These are phyloP conservation scores for Uncinocarpus reesii DNA, from an alignment of 2,329 filamentous ascomycete genomes.

Conservation along the genomic window DNA sequence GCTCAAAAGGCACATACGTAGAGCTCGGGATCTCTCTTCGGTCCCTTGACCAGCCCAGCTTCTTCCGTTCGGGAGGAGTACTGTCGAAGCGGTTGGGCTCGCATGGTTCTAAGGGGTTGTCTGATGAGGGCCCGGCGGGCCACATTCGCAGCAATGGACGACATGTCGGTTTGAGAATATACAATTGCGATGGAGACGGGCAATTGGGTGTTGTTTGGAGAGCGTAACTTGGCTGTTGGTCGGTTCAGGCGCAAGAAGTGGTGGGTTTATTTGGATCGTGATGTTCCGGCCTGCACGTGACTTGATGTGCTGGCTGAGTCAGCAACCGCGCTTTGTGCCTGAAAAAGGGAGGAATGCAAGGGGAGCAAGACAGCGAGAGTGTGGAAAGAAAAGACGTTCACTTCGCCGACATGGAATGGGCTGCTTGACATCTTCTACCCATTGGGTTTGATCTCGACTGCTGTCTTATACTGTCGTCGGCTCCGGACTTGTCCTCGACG, in stretches of 20 bases:
- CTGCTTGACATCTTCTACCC: neutral
- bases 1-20: conserved; percentile 45
- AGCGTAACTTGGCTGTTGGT: neutral
- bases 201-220: conserved; percentile 1
- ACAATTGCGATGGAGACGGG: neutral
- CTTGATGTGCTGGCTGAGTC: neutral
- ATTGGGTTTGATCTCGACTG: neutral
- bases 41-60: conserved; percentile 49
- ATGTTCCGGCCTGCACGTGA: conserved; percentile 14
- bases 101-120: conserved; percentile 33
- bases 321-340: neutral
- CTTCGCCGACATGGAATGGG: neutral
- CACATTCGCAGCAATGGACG: conserved; percentile 34
- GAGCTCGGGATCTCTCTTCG: conserved; percentile 62
- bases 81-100: conserved; percentile 31
- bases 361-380: neutral
- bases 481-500: no score
- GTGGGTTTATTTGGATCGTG: conserved; percentile 17
- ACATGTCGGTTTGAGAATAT: conserved; percentile 24
- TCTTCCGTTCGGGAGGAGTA: conserved; percentile 40
- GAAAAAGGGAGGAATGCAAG: conserved; percentile 3
- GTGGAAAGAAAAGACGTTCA: neutral
- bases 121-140: conserved; percentile 35
- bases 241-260: neutral
- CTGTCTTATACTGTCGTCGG: neutral